Conservation (phyloP, 306 rosid species). For the Lithocarpus polystachyus region DNA sequence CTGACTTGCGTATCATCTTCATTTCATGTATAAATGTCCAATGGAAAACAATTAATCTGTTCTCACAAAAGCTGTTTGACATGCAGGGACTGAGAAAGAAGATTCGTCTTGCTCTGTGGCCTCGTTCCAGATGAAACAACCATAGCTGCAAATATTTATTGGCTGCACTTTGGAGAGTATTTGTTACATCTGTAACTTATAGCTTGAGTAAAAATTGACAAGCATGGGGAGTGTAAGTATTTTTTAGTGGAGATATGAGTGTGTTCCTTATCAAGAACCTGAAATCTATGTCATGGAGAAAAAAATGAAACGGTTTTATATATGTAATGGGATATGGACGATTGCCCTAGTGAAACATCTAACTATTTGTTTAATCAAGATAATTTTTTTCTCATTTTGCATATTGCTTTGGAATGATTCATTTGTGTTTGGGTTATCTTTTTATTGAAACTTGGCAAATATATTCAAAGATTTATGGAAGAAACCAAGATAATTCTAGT, state of each 20-base stretch:
- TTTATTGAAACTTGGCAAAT: too few species aligned
- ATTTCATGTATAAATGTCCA: not conserved
- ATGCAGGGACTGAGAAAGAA: conserved; percentile 74
- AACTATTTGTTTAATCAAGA: not conserved
- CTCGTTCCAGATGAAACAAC: conserved; percentile 25
- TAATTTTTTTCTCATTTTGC: not conserved
- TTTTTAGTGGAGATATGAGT: not conserved
- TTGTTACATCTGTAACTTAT: not conserved
- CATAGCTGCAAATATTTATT: not conserved
- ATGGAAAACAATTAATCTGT: not conserved
- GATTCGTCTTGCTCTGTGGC: conserved; percentile 46
- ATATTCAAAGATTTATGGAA: too few species aligned
- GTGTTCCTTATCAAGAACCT: not conserved
- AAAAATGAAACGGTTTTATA: not conserved
- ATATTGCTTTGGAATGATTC: not conserved
- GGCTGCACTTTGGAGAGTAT: not conserved
- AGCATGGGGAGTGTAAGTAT: not conserved
- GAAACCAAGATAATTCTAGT: too few species aligned
- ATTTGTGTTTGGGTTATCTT: too few species aligned
- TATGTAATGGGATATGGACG: not conserved
- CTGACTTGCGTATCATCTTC: not conserved
- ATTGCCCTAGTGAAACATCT: not conserved
- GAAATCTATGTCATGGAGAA: not conserved
- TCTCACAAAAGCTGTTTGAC: conserved; percentile 13
- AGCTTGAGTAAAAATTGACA: not conserved